Evolutionary conservation across 768 basidiomycete species (phyloP), one percentile per base, ranked within the genome.

Genomic region (Suillus subalutaceus): DNA sequence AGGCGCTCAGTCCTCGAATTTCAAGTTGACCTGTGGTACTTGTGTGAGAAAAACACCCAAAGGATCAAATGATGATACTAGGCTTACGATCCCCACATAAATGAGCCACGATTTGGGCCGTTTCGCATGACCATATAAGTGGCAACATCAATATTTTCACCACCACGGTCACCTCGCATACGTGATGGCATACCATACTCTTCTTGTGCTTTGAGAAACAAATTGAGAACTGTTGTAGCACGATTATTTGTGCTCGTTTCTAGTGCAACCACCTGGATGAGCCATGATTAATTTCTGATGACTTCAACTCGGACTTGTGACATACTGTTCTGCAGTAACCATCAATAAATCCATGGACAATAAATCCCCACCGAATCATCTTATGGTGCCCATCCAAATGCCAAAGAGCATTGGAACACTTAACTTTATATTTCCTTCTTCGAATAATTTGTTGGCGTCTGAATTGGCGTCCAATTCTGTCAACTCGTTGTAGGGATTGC

Each of bases 1-100:
- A 85, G 70, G 0, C 74, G 63, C 67, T 86, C 84, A 65, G 84
- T 84, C 0, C 76, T 70, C 0, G 79, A 79, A 63, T 85, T 86
- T 5, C 70, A 68, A 0, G 80, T 81, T 0, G 80, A 85, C 12
- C 75, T 75, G 40, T n/a, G 4, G 48, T 50, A 13, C 10, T 50
- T 50, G 12, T 50, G 50, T 41, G 6, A 46, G 46, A 15, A 64
- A 1, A 20, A 59, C 52, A 41, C 20, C 44, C 38, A 50, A n/a
- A 40, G 10, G n/a, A 35, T 13, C 35, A 35, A 0, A 32, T 32
- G 32, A 32, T 32, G 2, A 2, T 32, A 32, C 2, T 32, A 16
- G 20, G 69, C 69, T 62, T 62, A 74, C 67, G 62, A 63, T 30
- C 72, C 75, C 75, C 75, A 79, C 15, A 80, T 59, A 41, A 77